Base-by-base conservation (phyloP, 192 early-diverging fungal species). In the Linderina pennispora region DNA sequence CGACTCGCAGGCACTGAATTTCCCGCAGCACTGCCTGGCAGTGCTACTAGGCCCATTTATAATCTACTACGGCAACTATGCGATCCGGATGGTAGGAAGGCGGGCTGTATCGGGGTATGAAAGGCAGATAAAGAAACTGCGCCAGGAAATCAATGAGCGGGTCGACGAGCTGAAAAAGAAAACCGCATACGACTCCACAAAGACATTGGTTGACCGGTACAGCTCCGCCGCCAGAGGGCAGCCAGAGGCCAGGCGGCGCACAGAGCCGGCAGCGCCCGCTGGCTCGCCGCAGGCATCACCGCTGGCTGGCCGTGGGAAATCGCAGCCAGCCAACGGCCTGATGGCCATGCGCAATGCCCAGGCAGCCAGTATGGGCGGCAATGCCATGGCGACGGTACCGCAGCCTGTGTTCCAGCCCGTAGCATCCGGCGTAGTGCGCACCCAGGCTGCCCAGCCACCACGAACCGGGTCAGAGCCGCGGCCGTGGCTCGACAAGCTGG, bases 81-180 rank as follows among this genome's bases (percentile, higher is more conserved):
- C 35, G 5, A 66, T 62, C 37, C 39, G 52, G 18, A 43, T 52
- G 6, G 36, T 51, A n/a, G 52, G 46, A 11, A 42, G 47, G 36
- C 59, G 58, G 18, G 50, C 40, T 8, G 45, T 62, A 40, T 45
- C 25, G 26, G 23, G 44, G n/a, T 56, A 72, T 14, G 50, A 65
- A 17, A 41, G 36, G 3, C 48, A 36, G 18, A 49, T 82, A 34
- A 58, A 43, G 15, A 39, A 43, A 18, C 58, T 77, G 34, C 58
- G 63, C n/a, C 66, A 66, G 28, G 60, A 86, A 44, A 76, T 85
- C 47, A 86, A 83, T 48, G 76, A 74, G 33, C 80, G 86, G 61
- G 62, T 97, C 13, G 92, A 98, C 45, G 94, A 92, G 60, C 74
- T 98, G 45, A 98, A 98, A 70, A 92, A 94, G 53, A 92, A 89